Evolutionary conservation across 805 yeast species (phyloP).

Genomic region (Blastobotrys chiropterorum): DNA sequence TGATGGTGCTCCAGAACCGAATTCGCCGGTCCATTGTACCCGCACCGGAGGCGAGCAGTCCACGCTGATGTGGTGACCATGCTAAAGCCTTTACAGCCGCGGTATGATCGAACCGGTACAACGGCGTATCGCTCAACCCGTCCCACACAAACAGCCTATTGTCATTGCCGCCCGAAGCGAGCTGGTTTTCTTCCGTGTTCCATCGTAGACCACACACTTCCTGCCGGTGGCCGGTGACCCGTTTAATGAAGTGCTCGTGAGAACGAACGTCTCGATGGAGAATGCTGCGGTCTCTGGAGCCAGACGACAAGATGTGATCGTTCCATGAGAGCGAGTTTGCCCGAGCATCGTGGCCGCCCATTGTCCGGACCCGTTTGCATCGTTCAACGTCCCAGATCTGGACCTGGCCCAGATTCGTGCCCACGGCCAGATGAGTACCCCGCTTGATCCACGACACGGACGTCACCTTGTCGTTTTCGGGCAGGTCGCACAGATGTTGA

Average conservation of each 20-base stretch:
- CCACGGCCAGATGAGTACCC: slow-evolving; percentile 91
- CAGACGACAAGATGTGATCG: slow-evolving; percentile 79
- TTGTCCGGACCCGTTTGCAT: slow-evolving; percentile 74
- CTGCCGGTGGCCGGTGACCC: slow-evolving; percentile 72
- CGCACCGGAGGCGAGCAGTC: slow-evolving; percentile 90
- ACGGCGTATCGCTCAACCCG: slow-evolving; percentile 60
- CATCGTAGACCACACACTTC: slow-evolving; percentile 96
- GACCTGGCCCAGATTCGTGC: slow-evolving; percentile 78
- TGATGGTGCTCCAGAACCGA: slow-evolving; percentile 86
- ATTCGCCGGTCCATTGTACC: slow-evolving; percentile 91
- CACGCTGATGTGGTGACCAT: slow-evolving; percentile 97
- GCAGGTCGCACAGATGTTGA: slow-evolving; percentile 66
- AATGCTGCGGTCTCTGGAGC: slow-evolving; percentile 78
- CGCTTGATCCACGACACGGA: slow-evolving; percentile 90
- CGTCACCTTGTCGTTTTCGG: slow-evolving; percentile 62
- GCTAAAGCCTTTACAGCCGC: slow-evolving; percentile 97
- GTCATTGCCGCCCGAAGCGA: slow-evolving; percentile 96
- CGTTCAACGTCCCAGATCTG: slow-evolving; percentile 93
- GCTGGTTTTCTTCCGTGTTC: slow-evolving; percentile 84
- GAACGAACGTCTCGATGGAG: slow-evolving; percentile 87
- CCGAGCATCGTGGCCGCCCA: slow-evolving; percentile 85
- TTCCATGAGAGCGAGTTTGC: slow-evolving; percentile 93
- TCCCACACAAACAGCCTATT: slow-evolving; percentile 85
- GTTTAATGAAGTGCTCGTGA: slow-evolving; percentile 71
- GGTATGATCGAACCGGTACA: slow-evolving; percentile 74